These are phyloP conservation scores for Candida lessepsii DNA, from an alignment of 805 yeast genomes.

Conservation along the genomic window DNA sequence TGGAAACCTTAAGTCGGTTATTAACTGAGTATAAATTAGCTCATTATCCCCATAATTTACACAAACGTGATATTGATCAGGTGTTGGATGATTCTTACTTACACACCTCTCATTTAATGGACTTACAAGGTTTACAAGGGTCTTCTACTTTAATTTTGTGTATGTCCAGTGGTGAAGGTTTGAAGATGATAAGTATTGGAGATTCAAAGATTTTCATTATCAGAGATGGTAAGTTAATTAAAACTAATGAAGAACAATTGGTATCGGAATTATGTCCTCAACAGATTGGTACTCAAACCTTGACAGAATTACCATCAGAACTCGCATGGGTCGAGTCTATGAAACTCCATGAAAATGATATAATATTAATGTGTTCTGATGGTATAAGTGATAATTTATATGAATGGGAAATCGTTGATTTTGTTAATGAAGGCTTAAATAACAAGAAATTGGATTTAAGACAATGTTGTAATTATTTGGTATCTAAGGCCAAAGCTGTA, in stretches of 20 bases:
- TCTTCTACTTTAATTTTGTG: constrained; percentile 49
- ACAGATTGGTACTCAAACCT: constrained; percentile 54
- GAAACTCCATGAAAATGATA: constrained; percentile 39
- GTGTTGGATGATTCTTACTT: constrained; percentile 47
- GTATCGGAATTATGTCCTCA: constrained; percentile 47
- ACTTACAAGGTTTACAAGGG: constrained; percentile 45
- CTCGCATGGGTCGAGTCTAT: constrained; percentile 47
- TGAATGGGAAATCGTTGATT: constrained; percentile 44
- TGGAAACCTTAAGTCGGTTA: constrained; percentile 49
- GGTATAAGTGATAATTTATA: constrained; percentile 55
- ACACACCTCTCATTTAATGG: constrained; percentile 52
- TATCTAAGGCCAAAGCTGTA: constrained; percentile 45
- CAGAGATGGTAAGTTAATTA: constrained; percentile 43
- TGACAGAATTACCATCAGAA: constrained; percentile 42
- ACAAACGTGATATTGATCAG: constrained; percentile 40
- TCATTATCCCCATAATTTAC: constrained; percentile 37
- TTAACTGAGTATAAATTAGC: constrained; percentile 44
- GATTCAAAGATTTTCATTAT: constrained; percentile 50
- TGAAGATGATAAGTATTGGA: constrained; percentile 52
- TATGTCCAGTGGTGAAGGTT: constrained; percentile 47
- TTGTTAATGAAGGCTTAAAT: constrained; percentile 32
- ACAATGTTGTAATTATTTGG: constrained; percentile 38
- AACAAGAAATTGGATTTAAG: constrained; percentile 31
- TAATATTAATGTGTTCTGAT: constrained; percentile 49
- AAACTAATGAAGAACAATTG: constrained; percentile 48